Evolutionary conservation across 2,329 filamentous ascomycete genomes (phyloP).

Genomic region (Colletotrichum tabaci): DNA sequence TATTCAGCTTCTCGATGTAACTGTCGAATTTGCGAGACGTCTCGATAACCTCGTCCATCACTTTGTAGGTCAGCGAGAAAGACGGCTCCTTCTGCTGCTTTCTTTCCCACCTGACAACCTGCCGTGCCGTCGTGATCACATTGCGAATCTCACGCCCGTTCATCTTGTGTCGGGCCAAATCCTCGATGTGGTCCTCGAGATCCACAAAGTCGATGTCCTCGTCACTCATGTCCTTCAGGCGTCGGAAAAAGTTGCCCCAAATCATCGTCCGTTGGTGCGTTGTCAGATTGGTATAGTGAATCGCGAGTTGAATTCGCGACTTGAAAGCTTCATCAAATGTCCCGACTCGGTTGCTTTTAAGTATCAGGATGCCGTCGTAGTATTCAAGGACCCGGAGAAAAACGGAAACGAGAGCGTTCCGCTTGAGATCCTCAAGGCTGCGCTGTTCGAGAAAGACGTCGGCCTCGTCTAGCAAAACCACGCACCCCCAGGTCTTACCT

Average conservation of each 20-base stretch:
- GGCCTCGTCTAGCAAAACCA: conserved; percentile 50
- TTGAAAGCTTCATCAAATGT: conserved; percentile 56
- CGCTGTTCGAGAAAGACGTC: conserved; percentile 49
- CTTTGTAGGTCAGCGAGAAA: no score
- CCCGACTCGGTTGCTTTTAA: conserved; percentile 54
- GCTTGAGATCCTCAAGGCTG: conserved; percentile 72
- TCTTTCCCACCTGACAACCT: not conserved
- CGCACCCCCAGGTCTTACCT: conserved; percentile 50
- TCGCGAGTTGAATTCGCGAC: conserved; percentile 52
- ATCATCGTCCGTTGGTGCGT: conserved; percentile 35
- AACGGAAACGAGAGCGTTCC: conserved; percentile 49
- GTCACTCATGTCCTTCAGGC: not conserved
- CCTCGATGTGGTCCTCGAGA: not conserved
- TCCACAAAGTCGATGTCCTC: not conserved
- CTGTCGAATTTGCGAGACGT: no score
- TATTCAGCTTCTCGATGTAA: no score
- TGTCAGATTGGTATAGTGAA: conserved; percentile 50
- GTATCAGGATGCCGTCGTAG: conserved; percentile 54
- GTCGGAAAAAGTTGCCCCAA: conserved; percentile 22
- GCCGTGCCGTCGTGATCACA: not conserved
- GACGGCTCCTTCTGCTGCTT: no score
- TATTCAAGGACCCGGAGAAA: conserved; percentile 55
- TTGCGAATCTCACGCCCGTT: conserved; percentile 21
- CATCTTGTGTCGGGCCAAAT: not conserved
- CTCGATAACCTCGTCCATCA: no score